Percentiles rank a stretch among this genome's conserved stretches.
Evolutionary conservation across 768 basidiomycete species (phyloP).

Genomic region (Dacryopinax spathularia): DNA sequence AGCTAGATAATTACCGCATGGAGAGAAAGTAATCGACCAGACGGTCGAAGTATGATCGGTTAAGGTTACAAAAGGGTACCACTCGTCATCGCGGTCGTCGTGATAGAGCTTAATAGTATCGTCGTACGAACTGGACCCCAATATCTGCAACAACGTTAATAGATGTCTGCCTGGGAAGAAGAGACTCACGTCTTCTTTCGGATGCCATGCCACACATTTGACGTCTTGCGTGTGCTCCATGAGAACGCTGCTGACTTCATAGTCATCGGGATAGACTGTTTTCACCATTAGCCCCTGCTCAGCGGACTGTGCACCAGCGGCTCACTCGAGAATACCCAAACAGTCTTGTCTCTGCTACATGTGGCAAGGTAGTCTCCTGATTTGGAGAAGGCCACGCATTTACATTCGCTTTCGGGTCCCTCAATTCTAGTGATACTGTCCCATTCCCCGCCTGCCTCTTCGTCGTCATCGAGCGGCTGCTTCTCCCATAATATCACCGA

Average conservation of each 20-base stretch:
- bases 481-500: slow-evolving; percentile 79
- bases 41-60: slow-evolving; percentile 76
- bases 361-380: slow-evolving; percentile 77
- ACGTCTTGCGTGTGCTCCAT: slow-evolving; percentile 98
- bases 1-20: slow-evolving; percentile 65
- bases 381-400: slow-evolving; percentile 69
- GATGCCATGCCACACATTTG: slow-evolving; percentile 91
- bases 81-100: slow-evolving; percentile 89
- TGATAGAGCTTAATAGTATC: slow-evolving; percentile 87
- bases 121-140: slow-evolving; percentile 94
- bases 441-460: slow-evolving; percentile 69
- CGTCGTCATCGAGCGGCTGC: slow-evolving; percentile 35
- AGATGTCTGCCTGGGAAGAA: slow-evolving; percentile 8
- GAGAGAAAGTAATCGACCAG: slow-evolving; percentile 75
- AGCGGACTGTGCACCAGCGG: slow-evolving; percentile 7
- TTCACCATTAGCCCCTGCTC: neutral
- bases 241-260: slow-evolving; percentile 85
- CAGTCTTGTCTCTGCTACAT: slow-evolving; percentile 91
- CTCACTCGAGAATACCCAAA: slow-evolving; percentile 97
- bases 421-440: slow-evolving; percentile 77
- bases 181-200: slow-evolving; percentile 67
- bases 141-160: slow-evolving; percentile 42
- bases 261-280: slow-evolving; percentile 37
- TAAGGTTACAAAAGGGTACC: slow-evolving; percentile 75
- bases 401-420: slow-evolving; percentile 94